Conservation (phyloP, 306 rosid genomes). For the Inga laurina region DNA sequence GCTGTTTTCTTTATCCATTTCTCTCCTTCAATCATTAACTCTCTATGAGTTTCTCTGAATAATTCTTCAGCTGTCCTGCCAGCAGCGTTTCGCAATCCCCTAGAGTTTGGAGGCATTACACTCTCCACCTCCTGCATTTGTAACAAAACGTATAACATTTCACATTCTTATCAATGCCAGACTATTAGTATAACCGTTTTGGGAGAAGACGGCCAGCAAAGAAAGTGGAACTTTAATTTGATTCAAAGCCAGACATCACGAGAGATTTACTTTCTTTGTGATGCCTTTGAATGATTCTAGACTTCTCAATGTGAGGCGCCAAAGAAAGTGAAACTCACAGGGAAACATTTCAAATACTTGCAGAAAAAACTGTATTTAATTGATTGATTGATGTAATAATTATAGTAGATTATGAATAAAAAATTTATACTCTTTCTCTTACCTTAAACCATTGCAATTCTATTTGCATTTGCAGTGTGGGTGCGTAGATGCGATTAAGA, state of each 20-base stretch:
- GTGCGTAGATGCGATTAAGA: background rate
- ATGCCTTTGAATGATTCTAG: no score
- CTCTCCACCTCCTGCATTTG: slow-evolving; percentile 25
- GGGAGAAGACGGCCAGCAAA: background rate
- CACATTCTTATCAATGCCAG: background rate
- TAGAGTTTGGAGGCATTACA: background rate
- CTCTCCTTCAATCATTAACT: slow-evolving; percentile 10
- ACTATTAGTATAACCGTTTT: background rate
- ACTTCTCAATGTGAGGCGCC: no score
- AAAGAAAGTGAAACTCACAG: background rate
- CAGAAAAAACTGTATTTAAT: background rate
- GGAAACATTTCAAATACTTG: background rate
- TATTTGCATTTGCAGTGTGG: background rate
- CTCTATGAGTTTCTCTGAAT: background rate
- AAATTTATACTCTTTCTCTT: no score
- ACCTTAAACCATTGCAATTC: background rate
- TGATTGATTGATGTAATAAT: background rate
- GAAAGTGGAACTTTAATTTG: background rate
- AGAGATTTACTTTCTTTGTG: no score
- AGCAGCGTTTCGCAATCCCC: background rate
- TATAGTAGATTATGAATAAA: background rate
- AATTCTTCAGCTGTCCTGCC: background rate
- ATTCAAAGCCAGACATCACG: background rate
- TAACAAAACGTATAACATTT: background rate
- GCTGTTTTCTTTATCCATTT: slow-evolving; percentile 5